A percentile compares a stretch with the other conserved stretches of the same genome.
Conservation (phyloP, 2,329 filamentous ascomycete species). For the Aureobasidium subglaciale region DNA sequence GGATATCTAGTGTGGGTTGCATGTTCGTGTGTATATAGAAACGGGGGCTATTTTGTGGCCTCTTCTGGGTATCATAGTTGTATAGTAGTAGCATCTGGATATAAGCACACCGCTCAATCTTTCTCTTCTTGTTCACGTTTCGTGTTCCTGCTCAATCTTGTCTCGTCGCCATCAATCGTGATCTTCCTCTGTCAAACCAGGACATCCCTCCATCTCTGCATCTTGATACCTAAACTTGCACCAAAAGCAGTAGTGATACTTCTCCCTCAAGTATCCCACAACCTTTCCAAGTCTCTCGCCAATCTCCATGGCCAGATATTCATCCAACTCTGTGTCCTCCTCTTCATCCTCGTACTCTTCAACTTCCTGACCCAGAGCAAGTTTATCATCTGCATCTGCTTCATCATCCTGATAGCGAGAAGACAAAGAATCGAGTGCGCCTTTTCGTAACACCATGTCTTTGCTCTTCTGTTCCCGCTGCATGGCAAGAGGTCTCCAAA, state of each 20-base stretch:
- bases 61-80: background rate
- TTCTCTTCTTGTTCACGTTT: background rate
- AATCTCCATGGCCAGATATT: conserved; percentile 64
- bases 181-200: conserved; percentile 80
- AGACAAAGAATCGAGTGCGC: conserved; percentile 58
- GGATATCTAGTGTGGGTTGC: background rate
- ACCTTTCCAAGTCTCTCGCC: conserved; percentile 60
- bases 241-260: conserved; percentile 87
- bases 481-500: conserved; percentile 71
- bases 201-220: conserved; percentile 74
- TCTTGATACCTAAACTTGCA: conserved; percentile 81
- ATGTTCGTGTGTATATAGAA: background rate
- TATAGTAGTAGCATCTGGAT: background rate
- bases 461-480: conserved; percentile 63
- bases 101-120: background rate
- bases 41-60: background rate
- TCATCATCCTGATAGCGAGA: conserved; percentile 60
- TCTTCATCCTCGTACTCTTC: conserved; percentile 58
- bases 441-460: conserved; percentile 57
- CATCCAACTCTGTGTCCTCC: conserved; percentile 69
- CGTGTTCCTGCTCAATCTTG: too few relatives aligned
- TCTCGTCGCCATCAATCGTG: conserved; percentile 46
- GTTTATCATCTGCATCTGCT: conserved; percentile 65
- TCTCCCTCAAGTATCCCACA: conserved; percentile 61
- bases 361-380: conserved; percentile 60